Conservation (phyloP, 2,329 filamentous ascomycete species). For the Knoxdaviesia capensis region DNA sequence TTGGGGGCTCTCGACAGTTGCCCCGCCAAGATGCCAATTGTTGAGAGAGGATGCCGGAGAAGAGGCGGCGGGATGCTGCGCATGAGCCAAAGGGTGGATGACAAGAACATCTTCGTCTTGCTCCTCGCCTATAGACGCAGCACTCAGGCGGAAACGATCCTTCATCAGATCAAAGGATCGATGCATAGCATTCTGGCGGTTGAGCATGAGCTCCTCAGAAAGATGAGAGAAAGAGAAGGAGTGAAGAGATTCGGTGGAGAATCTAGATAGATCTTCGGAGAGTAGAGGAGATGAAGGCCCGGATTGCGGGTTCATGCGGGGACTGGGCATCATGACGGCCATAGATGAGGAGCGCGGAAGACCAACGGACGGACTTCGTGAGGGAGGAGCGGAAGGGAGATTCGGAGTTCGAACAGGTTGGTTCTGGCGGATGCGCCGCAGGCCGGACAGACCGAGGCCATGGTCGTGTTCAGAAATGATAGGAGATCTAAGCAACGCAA, state of each 20-base stretch:
- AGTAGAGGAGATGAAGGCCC: slow-evolving; percentile 52
- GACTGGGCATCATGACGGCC: slow-evolving; percentile 40
- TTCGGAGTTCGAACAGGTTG: slow-evolving; percentile 46
- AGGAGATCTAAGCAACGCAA: slow-evolving; percentile 39
- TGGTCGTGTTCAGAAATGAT: slow-evolving; percentile 75
- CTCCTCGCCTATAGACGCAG: slow-evolving; percentile 1
- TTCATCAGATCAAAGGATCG: slow-evolving; percentile 93
- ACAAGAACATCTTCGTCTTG: not conserved
- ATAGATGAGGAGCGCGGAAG: slow-evolving; percentile 53
- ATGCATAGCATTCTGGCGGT: slow-evolving; percentile 79
- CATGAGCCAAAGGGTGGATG: slow-evolving; percentile 2
- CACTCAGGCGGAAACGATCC: slow-evolving; percentile 35
- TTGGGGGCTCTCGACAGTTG: too few species aligned
- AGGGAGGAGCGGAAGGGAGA: slow-evolving; percentile 43
- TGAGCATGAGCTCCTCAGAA: slow-evolving; percentile 80
- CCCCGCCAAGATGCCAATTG: too few species aligned
- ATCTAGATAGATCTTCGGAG: slow-evolving; percentile 74
- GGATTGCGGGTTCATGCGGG: slow-evolving; percentile 26
- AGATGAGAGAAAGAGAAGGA: slow-evolving; percentile 97
- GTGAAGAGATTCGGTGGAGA: slow-evolving; percentile 88
- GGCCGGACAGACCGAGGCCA: slow-evolving; percentile 64
- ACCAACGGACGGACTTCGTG: slow-evolving; percentile 35
- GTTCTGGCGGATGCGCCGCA: slow-evolving; percentile 85
- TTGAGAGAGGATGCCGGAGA: not conserved
- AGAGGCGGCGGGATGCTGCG: slow-evolving; percentile 1